A percentile compares a stretch with the other conserved stretches of the same genome.
phyloP scores from a whole-genome alignment of 306 rosid genomes.

The Glycine soja region DNA sequence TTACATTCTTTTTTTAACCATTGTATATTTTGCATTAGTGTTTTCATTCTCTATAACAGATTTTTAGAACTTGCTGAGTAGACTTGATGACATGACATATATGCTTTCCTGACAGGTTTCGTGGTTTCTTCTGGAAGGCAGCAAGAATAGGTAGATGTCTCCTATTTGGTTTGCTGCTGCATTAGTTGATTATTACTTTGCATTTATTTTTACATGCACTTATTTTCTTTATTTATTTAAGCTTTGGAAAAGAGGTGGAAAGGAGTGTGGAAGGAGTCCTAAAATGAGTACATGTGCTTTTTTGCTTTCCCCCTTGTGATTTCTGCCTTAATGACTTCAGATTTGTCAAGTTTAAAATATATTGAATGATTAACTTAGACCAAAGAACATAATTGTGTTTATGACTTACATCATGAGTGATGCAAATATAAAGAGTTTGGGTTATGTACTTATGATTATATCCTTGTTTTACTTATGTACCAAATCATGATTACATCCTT shows the following conservation, averaged over 20 bases:
- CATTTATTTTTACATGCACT: not conserved
- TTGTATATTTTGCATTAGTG: conserved; percentile 19
- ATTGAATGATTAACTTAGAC: conserved; percentile 6
- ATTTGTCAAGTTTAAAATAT: conserved; percentile 5
- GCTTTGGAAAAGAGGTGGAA: conserved; percentile 3
- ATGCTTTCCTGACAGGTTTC: conserved; percentile 60
- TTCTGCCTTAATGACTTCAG: conserved; percentile 2
- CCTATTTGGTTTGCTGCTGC: conserved; percentile 22
- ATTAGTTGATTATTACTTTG: not conserved
- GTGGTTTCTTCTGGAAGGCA: conserved; percentile 83
- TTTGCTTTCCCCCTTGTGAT: conserved; percentile 13
- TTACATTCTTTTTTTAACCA: conserved; percentile 13
- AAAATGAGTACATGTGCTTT: not conserved
- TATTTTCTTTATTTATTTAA: not conserved
- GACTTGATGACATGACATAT: conserved; percentile 29
- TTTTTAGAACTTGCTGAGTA: conserved; percentile 24
- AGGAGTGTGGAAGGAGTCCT: conserved; percentile 20
- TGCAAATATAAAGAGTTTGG: conserved; percentile 28
- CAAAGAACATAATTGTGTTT: conserved; percentile 31
- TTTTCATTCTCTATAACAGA: conserved; percentile 6
- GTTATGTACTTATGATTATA: not conserved
- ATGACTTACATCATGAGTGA: conserved; percentile 8
- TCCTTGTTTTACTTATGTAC: not conserved
- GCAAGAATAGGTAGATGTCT: conserved; percentile 66
- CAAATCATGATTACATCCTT: conserved; percentile 7